A percentile compares a stretch with the other conserved stretches of the same genome.
These are phyloP conservation scores for Rhynchospora breviuscula DNA, from an alignment of 176 grass and related monocot genomes.

Conservation along the genomic window DNA sequence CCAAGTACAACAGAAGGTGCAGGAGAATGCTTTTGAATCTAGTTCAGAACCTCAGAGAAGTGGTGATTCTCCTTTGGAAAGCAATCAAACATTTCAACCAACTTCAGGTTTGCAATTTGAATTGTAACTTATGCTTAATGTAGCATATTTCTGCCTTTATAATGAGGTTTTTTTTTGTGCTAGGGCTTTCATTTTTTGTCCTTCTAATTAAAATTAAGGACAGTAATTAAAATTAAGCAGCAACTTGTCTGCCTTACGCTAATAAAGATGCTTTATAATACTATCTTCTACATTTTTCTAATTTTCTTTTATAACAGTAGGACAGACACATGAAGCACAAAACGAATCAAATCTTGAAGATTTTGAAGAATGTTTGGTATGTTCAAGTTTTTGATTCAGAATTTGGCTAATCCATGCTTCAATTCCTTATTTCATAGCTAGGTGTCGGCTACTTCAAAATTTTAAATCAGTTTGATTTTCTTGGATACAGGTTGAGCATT, in stretches of 20 bases:
- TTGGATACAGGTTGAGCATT: conserved; percentile 61
- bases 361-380: conserved; percentile 84
- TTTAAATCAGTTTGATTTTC: conserved; percentile 10
- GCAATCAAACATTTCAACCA: conserved; percentile 23
- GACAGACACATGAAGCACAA: neutral
- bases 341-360: conserved; percentile 54
- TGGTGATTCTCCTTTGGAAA: conserved; percentile 35
- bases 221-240: neutral
- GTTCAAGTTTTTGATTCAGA: neutral
- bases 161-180: neutral
- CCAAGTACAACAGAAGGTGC: conserved; percentile 32
- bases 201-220: neutral
- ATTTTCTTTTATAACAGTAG: conserved; percentile 7
- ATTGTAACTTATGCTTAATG: neutral
- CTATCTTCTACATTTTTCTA: conserved; percentile 13
- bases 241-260: neutral
- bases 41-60: conserved; percentile 28
- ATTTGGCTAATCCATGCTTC: neutral
- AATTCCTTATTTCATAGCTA: neutral
- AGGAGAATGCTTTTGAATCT: conserved; percentile 19
- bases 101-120: neutral
- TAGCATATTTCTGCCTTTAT: neutral
- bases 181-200: neutral
- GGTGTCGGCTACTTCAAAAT: neutral
- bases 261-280: neutral